Base-by-base conservation (phyloP, 768 basidiomycete genomes). In the Suillus occidentalis region DNA sequence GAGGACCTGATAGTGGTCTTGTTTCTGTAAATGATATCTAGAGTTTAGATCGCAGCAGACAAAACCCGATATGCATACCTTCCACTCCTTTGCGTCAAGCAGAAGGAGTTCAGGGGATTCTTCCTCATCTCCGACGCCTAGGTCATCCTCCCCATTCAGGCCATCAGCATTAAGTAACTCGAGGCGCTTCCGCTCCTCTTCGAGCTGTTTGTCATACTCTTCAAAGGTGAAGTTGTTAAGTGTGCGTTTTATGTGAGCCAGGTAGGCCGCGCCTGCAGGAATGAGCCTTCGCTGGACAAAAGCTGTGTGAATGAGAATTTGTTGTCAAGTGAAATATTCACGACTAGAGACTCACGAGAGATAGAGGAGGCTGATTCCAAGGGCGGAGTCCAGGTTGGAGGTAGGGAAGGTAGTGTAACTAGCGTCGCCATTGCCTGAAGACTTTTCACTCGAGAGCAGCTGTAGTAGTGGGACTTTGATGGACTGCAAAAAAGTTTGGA, bases 61-160 rank as follows among this genome's bases (percentile, higher is more conserved):
- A 25, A 25, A 40, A 57, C n/a, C 37, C 52, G 18, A 63, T 31
- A 37, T 20, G 72, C 81, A 49, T 67, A 92, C 93, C 86, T 99
- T 99, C 97, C 97, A 99, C 74, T 97, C 95, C 78, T 98, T 98
- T 7, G 97, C 93, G 81, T 99, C 97, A n/a, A 89, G 81, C 53
- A 80, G 75, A 47, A 95, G 76, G 57, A 95, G 70, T 28, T 88
- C 89, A 4, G 83, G 80, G 22, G 84, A 76, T 81, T 99, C 97
- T 67, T 87, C 82, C 78, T 99, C 97, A 65, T 94, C 91, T 2
- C 95, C 96, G 7, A 99, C 90, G 36, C 95, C 97, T 14, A 94
- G 87, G 80, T 96, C 95, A 71, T 93, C 92, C 66, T 91, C 91
- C 7, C 78, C 78, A 61, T 81, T 81, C 45, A 78, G 71, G 22